A percentile compares a stretch with the other conserved stretches of the same genome.
Evolutionary conservation across 352 stramenopile genomes (phyloP).

Genomic region (Globisporangium irregulare): DNA sequence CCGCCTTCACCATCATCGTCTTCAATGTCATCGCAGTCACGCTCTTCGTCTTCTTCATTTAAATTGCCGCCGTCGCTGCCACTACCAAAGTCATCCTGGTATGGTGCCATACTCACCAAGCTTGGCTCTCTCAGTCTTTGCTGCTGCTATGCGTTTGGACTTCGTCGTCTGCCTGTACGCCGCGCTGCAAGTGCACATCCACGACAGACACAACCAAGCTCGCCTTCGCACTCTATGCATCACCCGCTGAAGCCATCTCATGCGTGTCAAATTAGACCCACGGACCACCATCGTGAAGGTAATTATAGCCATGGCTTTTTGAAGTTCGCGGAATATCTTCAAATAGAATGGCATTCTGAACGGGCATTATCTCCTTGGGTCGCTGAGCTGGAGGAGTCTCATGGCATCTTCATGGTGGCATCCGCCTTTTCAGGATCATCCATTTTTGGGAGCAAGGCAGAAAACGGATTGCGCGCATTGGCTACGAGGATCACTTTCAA

Average conservation of each 20-base stretch:
- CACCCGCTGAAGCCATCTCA: background rate
- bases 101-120: background rate
- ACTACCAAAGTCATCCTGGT: background rate
- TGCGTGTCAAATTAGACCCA: constrained; percentile 4
- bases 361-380: background rate
- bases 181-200: background rate
- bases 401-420: no score
- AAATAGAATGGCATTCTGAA: background rate
- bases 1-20: constrained; percentile 13
- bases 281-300: background rate
- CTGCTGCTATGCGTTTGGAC: background rate
- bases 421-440: constrained; percentile 1
- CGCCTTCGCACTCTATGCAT: background rate
- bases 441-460: background rate
- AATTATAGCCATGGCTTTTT: background rate
- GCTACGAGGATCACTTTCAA: background rate
- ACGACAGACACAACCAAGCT: background rate
- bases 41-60: background rate
- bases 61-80: background rate
- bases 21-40: constrained; percentile 9
- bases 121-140: background rate
- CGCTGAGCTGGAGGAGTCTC: background rate
- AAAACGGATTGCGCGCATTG: background rate
- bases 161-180: background rate
- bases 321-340: background rate